Percentiles rank a stretch among this genome's conserved stretches.
phyloP scores from a whole-genome alignment of 495 filamentous ascomycete genomes.

The Trichocladium antarcticum region DNA sequence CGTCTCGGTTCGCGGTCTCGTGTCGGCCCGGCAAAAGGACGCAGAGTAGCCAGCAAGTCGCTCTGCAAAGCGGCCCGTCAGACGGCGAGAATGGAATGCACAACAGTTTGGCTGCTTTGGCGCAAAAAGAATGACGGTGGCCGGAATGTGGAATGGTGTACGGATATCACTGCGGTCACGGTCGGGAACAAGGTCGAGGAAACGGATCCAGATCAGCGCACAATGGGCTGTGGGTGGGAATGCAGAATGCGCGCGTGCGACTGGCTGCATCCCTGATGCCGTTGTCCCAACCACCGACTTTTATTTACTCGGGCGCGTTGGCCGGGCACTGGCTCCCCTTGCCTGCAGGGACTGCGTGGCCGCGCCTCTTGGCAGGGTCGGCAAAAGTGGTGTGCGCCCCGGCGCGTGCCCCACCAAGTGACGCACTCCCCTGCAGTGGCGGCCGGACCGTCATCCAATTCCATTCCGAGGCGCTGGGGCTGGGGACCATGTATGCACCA shows the following conservation, averaged over 20 bases:
- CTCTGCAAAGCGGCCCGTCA: too few species aligned
- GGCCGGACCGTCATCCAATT: too few species aligned
- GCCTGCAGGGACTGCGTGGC: conserved; percentile 3
- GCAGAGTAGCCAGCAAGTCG: too few species aligned
- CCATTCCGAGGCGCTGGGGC: too few species aligned
- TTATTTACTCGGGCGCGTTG: conserved; percentile 29
- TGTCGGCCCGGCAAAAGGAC: too few species aligned
- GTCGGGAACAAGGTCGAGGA: neutral
- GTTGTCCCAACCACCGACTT: conserved; percentile 28
- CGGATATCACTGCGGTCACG: neutral
- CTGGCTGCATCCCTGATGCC: conserved; percentile 7
- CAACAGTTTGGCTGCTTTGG: neutral
- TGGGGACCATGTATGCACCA: too few species aligned
- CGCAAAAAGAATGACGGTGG: conserved; percentile 8
- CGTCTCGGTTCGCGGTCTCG: neutral
- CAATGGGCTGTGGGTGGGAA: conserved; percentile 1
- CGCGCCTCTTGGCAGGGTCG: conserved; percentile 7
- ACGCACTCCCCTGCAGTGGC: neutral
- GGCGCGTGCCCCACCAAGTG: conserved; percentile 7
- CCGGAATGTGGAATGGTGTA: conserved; percentile 6
- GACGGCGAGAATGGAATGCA: too few species aligned
- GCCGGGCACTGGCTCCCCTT: conserved; percentile 9
- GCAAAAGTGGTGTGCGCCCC: neutral
- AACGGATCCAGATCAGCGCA: neutral
- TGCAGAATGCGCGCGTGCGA: neutral